phyloP scores from a whole-genome alignment of 192 early-diverging fungal genomes.

The Mortierella alpina region DNA sequence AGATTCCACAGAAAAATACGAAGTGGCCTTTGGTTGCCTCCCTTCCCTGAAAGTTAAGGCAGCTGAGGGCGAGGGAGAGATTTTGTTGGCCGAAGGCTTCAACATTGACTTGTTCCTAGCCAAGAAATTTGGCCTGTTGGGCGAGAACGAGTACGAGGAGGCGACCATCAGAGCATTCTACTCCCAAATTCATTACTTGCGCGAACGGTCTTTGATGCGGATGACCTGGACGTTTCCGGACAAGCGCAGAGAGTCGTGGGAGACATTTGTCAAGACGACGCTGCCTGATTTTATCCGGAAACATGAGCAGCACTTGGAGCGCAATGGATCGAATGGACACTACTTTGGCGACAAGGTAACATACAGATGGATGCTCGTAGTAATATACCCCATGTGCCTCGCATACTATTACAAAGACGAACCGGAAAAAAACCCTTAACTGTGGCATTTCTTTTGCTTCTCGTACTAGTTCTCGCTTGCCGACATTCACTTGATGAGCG shows the following conservation, averaged over 20 bases:
- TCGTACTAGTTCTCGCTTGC: not conserved
- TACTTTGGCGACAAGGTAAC: constrained; percentile 11
- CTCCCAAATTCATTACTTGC: not conserved
- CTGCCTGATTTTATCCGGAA: not conserved
- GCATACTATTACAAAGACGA: too few species aligned
- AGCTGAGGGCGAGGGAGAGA: too few species aligned
- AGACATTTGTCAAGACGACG: not conserved
- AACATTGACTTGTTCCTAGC: not conserved
- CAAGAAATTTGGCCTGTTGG: not conserved
- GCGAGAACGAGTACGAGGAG: constrained; percentile 10
- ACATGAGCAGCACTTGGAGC: constrained; percentile 1
- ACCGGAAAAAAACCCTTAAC: too few species aligned
- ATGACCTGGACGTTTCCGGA: not conserved
- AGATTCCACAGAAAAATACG: too few species aligned
- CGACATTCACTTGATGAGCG: not conserved
- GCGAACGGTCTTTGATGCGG: not conserved
- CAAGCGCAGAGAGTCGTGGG: not conserved
- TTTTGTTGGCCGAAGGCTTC: not conserved
- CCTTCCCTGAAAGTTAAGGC: too few species aligned
- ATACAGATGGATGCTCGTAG: not conserved
- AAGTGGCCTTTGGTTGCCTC: too few species aligned
- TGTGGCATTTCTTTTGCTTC: not conserved
- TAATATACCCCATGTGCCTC: not conserved
- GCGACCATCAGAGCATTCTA: constrained; percentile 1
- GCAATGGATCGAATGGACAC: constrained; percentile 6